Base-by-base conservation (phyloP, 169 alveolate genomes). In the Plasmodium gallinaceum region DNA sequence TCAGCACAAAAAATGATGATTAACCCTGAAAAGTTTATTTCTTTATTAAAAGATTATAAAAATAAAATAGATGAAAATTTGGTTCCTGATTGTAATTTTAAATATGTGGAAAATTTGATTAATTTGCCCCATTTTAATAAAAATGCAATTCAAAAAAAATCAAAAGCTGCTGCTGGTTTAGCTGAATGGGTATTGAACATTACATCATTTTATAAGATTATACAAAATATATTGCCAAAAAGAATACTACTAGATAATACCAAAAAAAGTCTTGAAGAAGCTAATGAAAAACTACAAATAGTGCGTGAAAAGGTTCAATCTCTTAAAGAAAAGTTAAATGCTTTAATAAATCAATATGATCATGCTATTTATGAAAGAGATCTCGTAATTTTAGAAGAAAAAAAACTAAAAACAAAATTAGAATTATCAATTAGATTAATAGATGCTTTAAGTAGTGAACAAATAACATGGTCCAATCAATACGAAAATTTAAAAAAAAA, bases 1-100 rank as follows among this genome's bases (percentile, higher is more conserved):
- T 97, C 98, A n/a, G 97, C 98, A n/a, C 95, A 95, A 88, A 97
- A 96, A 88, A 93, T 98, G 97, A 96, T 98, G 98, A 95, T 95
- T 72, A 96, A 97, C 61, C 99, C 99, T 5, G 98, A 96, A 94
- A 97, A 95, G 90, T 97, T 97, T 93, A 74, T 96, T 80, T 97
- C 96, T 74, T 95, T 94, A 70, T 93, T 97, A 64, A 93, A 95
- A 75, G 96, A 91, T 43, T 97, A 95, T 95, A 97, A 97, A 94
- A 93, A 94, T 62, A 94, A 88, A 83, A 97, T 97, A 39, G 99
- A 97, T 80, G 95, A 92, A 18, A 95, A 95, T 22, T 80, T 89
- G 73, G 98, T 97, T 48, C 98, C 98, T 18, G 94, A 91, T 42
- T 94, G 95, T 71, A 98, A 98, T 95, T 97, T 98, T 92, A 97